phyloP scores from a whole-genome alignment of 306 rosid species.

The Lathyrus sativus region DNA sequence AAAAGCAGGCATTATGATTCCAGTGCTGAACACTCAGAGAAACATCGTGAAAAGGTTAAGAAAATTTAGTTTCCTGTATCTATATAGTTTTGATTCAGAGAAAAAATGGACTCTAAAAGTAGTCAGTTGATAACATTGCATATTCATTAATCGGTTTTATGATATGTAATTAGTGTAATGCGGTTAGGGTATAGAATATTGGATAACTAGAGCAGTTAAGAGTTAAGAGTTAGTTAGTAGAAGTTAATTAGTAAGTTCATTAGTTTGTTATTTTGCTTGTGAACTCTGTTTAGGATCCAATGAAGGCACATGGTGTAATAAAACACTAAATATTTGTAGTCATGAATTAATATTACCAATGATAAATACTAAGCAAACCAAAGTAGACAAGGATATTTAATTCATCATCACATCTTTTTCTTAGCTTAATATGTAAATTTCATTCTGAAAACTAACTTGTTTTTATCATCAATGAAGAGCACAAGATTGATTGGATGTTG shows the following conservation, averaged over 20 bases:
- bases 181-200: neutral
- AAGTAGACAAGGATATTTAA: neutral
- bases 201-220: too few relatives aligned
- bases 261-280: slow-evolving; percentile 24
- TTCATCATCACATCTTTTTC: neutral
- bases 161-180: slow-evolving; percentile 4
- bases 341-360: neutral
- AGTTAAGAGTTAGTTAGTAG: too few relatives aligned
- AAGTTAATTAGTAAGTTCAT: too few relatives aligned
- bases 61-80: slow-evolving; percentile 35
- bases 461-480: neutral
- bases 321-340: neutral
- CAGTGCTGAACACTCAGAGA: slow-evolving; percentile 78
- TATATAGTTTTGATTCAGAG: slow-evolving; percentile 21
- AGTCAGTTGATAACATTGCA: slow-evolving; percentile 3
- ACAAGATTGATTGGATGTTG: neutral
- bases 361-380: neutral
- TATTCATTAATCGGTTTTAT: slow-evolving; percentile 6
- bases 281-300: slow-evolving; percentile 3
- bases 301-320: neutral
- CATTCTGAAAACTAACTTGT: neutral
- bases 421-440: neutral
- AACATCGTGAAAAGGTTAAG: slow-evolving; percentile 87
- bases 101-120: slow-evolving; percentile 15
- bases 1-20: slow-evolving; percentile 75